Evolutionary conservation across 768 basidiomycete genomes (phyloP).

Genomic region (Suillus weaverae): DNA sequence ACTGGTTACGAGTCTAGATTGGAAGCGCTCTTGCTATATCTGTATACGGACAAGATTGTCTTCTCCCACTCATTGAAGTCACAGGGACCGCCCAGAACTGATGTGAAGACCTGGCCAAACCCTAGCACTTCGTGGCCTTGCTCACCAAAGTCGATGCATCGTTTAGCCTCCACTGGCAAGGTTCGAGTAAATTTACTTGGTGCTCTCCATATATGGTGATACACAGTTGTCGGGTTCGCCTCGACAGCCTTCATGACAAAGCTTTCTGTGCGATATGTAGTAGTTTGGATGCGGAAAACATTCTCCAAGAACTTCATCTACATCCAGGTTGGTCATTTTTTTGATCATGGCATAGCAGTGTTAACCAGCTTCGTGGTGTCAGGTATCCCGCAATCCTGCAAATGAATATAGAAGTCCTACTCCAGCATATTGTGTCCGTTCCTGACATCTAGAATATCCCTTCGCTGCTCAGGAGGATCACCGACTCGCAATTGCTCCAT

Average conservation of each 20-base stretch:
- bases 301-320: slow-evolving; percentile 23
- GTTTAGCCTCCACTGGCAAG: slow-evolving; percentile 41
- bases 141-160: slow-evolving; percentile 47
- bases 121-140: slow-evolving; percentile 19
- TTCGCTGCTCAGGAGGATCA: slow-evolving; percentile 16
- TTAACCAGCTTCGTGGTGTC: background rate
- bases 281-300: slow-evolving; percentile 22
- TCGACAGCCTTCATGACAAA: slow-evolving; percentile 16
- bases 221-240: slow-evolving; percentile 18
- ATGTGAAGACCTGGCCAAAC: background rate
- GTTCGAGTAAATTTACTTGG: slow-evolving; percentile 14
- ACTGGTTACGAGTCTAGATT: too few relatives aligned
- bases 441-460: slow-evolving; percentile 14
- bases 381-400: slow-evolving; percentile 18
- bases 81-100: background rate
- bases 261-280: slow-evolving; percentile 20
- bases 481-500: slow-evolving; percentile 19
- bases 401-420: slow-evolving; percentile 26
- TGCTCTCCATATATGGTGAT: background rate
- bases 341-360: background rate
- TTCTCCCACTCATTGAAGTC: slow-evolving; percentile 35
- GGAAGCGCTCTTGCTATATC: slow-evolving; percentile 40
- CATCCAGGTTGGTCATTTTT: slow-evolving; percentile 15
- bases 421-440: slow-evolving; percentile 15
- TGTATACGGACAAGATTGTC: slow-evolving; percentile 31